phyloP scores from a whole-genome alignment of 371 early-diverging fungal species.

The Mortierella sp. region DNA sequence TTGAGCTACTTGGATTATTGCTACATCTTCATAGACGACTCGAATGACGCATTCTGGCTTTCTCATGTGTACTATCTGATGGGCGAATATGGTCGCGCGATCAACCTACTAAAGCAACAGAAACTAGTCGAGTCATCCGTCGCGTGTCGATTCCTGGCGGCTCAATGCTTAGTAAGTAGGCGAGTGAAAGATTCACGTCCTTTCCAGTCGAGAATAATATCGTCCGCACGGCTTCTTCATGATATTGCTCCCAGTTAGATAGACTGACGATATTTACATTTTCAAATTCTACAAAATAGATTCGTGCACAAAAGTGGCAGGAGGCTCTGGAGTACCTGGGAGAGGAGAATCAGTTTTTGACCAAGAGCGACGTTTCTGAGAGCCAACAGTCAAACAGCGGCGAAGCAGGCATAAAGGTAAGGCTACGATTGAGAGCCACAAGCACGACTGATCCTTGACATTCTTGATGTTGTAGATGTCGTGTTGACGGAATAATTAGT shows the following conservation, averaged over 20 bases:
- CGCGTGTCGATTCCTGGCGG: constrained; percentile 73
- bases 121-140: constrained; percentile 67
- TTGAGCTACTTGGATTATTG: no score
- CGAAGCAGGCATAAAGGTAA: constrained; percentile 60
- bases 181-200: no score
- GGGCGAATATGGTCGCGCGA: constrained; percentile 72
- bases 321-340: constrained; percentile 74
- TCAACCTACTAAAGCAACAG: constrained; percentile 67
- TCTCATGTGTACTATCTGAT: constrained; percentile 72
- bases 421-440: not conserved
- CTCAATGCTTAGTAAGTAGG: constrained; percentile 71
- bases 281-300: constrained; percentile 43
- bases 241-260: not conserved
- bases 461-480: not conserved
- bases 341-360: constrained; percentile 67
- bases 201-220: not conserved
- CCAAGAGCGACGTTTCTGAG: constrained; percentile 35
- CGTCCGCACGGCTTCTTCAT: constrained; percentile 18
- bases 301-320: constrained; percentile 69
- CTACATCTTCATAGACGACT: constrained; percentile 59
- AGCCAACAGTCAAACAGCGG: constrained; percentile 37
- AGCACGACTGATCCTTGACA: not conserved
- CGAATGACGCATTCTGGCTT: constrained; percentile 71
- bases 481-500: no score
- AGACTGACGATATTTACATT: not conserved